Percentiles rank a stretch among this genome's conserved stretches.
These are phyloP conservation scores for Trypanosoma rangeli DNA, from an alignment of 208 protist species.

Conservation along the genomic window DNA sequence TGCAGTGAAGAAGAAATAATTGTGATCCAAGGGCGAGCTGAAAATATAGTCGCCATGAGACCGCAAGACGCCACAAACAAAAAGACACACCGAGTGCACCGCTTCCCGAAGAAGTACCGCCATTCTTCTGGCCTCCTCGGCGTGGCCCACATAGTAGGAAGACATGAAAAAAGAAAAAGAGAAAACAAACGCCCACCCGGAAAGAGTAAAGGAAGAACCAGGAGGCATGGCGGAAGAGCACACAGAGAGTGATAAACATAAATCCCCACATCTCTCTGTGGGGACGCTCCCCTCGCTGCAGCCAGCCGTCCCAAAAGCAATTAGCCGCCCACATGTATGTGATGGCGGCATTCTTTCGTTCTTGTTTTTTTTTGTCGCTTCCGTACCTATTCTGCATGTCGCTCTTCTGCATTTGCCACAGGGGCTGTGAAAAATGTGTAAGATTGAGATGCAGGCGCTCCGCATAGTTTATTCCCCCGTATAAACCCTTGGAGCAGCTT, in stretches of 20 bases:
- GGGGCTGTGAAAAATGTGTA: neutral
- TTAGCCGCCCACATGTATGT: neutral
- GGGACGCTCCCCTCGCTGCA: neutral
- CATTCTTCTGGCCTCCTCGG: slow-evolving; percentile 12
- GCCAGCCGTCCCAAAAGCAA: neutral
- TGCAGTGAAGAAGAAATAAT: too few species aligned
- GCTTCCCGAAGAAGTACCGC: slow-evolving; percentile 21
- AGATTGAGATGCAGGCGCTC: neutral
- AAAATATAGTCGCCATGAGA: too few species aligned
- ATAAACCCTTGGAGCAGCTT: neutral
- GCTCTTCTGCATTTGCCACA: neutral
- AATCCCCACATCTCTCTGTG: neutral
- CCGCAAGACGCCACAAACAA: too few species aligned
- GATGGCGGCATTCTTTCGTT: neutral
- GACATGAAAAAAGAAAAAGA: neutral
- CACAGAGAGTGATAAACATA: neutral
- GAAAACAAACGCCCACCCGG: neutral
- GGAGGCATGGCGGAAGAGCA: neutral
- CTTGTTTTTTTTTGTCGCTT: neutral
- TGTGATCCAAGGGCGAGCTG: too few species aligned
- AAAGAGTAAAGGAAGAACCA: neutral
- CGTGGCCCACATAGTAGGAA: neutral
- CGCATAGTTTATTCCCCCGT: neutral
- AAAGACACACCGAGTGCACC: too few species aligned
- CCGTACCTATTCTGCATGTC: neutral